phyloP scores from a whole-genome alignment of 345 rosid genomes.

The Rhodamnia rubescens region DNA sequence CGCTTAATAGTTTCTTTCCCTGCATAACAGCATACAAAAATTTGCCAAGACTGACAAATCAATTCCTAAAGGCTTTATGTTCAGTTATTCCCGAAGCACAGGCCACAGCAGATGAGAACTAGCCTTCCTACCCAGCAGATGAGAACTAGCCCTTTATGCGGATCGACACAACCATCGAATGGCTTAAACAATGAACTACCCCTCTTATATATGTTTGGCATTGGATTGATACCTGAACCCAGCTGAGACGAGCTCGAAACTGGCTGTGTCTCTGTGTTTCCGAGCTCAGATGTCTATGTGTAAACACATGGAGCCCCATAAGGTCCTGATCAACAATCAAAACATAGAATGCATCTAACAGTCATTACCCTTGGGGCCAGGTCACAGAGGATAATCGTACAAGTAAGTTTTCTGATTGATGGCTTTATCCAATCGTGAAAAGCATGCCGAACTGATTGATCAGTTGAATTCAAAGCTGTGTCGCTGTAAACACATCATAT shows the following conservation, averaged over 20 bases:
- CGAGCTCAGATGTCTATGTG: not conserved
- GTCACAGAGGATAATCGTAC: not conserved
- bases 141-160: not conserved
- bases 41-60: not conserved
- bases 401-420: not conserved
- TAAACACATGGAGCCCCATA: not conserved
- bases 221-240: not conserved
- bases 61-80: not conserved
- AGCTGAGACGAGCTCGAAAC: not conserved
- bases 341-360: not conserved
- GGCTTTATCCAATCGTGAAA: not conserved
- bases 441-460: not conserved
- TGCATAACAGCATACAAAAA: not conserved
- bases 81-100: not conserved
- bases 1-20: not conserved
- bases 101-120: not conserved
- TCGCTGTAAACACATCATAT: not conserved
- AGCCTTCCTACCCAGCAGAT: not conserved
- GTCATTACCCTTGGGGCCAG: not conserved
- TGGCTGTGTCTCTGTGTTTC: not conserved
- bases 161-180: not conserved
- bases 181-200: not conserved
- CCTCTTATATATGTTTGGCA: not conserved
- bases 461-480: not conserved
- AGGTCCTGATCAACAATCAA: not conserved